Evolutionary conservation across 768 basidiomycete genomes (phyloP).

Genomic region (Mycena filopes): DNA sequence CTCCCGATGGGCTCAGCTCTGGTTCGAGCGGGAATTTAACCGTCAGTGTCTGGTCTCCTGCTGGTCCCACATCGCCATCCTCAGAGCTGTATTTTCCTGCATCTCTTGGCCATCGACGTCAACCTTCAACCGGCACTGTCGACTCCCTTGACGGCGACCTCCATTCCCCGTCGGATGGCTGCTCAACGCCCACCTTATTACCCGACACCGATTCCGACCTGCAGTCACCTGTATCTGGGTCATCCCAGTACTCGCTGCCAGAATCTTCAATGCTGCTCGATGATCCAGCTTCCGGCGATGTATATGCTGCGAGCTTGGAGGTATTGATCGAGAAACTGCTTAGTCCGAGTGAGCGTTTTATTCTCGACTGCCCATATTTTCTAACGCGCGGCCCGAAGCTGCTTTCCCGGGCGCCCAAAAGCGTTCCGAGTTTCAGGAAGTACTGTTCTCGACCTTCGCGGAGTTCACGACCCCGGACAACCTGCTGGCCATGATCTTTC

Average conservation of each 20-base stretch:
- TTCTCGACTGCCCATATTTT: neutral
- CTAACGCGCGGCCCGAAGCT: neutral
- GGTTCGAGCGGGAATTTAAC: conserved; percentile 17
- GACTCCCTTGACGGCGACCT: neutral
- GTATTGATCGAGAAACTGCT: conserved; percentile 54
- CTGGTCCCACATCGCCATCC: neutral
- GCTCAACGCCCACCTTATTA: conserved; percentile 16
- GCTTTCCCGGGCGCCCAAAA: conserved; percentile 41
- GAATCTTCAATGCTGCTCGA: conserved; percentile 42
- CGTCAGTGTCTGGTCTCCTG: conserved; percentile 15
- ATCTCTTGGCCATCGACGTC: conserved; percentile 16
- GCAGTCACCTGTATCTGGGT: conserved; percentile 35
- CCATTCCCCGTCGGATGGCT: neutral
- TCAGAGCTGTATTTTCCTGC: conserved; percentile 15
- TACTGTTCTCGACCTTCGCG: conserved; percentile 53
- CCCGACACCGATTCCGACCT: conserved; percentile 15
- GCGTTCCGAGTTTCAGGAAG: conserved; percentile 51
- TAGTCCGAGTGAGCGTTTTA: conserved; percentile 44
- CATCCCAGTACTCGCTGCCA: conserved; percentile 19
- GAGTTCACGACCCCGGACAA: conserved; percentile 56
- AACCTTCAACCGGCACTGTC: conserved; percentile 9
- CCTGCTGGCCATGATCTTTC: conserved; percentile 49
- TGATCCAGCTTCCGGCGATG: conserved; percentile 39
- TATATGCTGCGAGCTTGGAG: conserved; percentile 54
- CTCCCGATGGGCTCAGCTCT: conserved; percentile 25